Percentiles rank a stretch among this genome's conserved stretches.
Conservation (phyloP, 768 basidiomycete species). For the Rickenella mellea region DNA sequence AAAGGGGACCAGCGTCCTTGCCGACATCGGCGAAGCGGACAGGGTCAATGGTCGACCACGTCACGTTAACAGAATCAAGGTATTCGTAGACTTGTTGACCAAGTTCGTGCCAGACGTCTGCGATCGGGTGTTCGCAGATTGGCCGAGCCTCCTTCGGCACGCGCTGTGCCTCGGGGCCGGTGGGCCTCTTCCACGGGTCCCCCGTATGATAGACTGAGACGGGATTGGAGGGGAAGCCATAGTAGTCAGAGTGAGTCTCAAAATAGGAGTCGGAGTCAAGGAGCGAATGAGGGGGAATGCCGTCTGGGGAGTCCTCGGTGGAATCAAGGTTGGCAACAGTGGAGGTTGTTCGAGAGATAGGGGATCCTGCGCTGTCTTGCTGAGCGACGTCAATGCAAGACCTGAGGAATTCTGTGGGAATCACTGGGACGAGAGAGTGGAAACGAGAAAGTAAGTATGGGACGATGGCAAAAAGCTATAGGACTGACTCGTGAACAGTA, state of each 20-base stretch:
- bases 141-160: conserved; percentile 20
- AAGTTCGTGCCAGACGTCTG: conserved; percentile 15
- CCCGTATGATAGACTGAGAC: conserved; percentile 21
- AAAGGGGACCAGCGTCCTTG: conserved; percentile 12
- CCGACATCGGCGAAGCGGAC: conserved; percentile 20
- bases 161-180: conserved; percentile 12
- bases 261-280: too few species aligned
- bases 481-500: too few species aligned
- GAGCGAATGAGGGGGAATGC: too few species aligned
- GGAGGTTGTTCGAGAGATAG: too few species aligned
- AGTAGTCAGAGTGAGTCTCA: conserved; percentile 20
- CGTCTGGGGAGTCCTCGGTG: too few species aligned
- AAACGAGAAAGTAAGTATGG: too few species aligned
- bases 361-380: too few species aligned
- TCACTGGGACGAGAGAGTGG: too few species aligned
- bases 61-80: conserved; percentile 18
- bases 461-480: too few species aligned
- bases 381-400: too few species aligned
- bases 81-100: conserved; percentile 11
- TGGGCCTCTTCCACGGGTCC: conserved; percentile 15
- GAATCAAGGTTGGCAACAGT: too few species aligned
- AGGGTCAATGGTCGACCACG: conserved; percentile 22
- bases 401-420: too few species aligned
- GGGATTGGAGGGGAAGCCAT: conserved; percentile 15
- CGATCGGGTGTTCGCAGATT: conserved; percentile 19